These are phyloP conservation scores for Boletus huronensis DNA, from an alignment of 768 basidiomycete species.

Conservation along the genomic window DNA sequence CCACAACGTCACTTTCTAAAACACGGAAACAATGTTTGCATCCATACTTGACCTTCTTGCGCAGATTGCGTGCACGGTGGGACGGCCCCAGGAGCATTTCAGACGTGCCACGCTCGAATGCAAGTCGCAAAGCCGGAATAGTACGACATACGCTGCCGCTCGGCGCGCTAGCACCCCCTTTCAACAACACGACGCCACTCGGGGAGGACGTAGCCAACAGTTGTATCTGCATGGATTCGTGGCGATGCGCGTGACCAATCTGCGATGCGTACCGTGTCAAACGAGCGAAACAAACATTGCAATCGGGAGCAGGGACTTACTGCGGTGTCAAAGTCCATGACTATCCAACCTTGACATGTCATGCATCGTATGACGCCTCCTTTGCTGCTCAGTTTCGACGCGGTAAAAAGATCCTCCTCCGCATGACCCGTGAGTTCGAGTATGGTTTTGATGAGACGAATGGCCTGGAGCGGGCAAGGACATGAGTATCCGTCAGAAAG, in stretches of 20 bases:
- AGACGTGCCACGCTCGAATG: slow-evolving; percentile 25
- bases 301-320: slow-evolving; percentile 32
- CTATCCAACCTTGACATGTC: slow-evolving; percentile 47
- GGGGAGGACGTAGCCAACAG: slow-evolving; percentile 14
- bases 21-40: slow-evolving; percentile 50
- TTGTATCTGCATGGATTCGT: slow-evolving; percentile 47
- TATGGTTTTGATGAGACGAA: slow-evolving; percentile 39
- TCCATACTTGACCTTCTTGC: slow-evolving; percentile 40
- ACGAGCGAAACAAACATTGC: too few relatives aligned
- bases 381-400: slow-evolving; percentile 19
- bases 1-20: neutral
- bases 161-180: too few relatives aligned
- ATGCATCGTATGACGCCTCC: slow-evolving; percentile 41
- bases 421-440: slow-evolving; percentile 32
- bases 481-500: neutral
- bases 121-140: neutral
- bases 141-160: fast-evolving
- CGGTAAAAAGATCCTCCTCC: slow-evolving; percentile 29
- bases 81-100: slow-evolving; percentile 19
- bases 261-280: slow-evolving; percentile 23
- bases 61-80: slow-evolving; percentile 23
- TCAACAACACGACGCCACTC: neutral
- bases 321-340: slow-evolving; percentile 46
- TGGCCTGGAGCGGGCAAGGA: slow-evolving; percentile 38
- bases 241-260: slow-evolving; percentile 65